phyloP scores from a whole-genome alignment of 768 basidiomycete species.

The Rhodotorula sphaerocarpa region DNA sequence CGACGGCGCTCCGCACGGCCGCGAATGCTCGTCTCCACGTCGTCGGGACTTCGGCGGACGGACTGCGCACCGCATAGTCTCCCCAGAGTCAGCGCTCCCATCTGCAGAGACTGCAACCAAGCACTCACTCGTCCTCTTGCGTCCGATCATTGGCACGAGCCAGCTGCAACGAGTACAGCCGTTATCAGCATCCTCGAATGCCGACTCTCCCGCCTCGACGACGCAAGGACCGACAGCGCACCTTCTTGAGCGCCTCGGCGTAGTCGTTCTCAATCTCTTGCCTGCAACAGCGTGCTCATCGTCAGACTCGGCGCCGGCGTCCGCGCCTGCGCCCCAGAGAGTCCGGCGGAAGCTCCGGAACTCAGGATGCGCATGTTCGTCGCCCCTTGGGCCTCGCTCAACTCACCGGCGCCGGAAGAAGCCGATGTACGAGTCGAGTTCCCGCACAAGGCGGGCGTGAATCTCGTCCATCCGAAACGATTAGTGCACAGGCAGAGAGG shows the following conservation, averaged over 20 bases:
- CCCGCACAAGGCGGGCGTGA: background rate
- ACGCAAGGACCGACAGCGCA: background rate
- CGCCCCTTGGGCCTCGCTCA: no score
- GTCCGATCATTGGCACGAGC: constrained; percentile 6
- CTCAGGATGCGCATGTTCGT: no score
- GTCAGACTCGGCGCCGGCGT: background rate
- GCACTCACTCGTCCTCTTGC: constrained; percentile 12
- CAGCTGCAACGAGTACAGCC: constrained; percentile 18
- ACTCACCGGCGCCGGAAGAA: constrained; percentile 22
- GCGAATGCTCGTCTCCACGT: constrained; percentile 28
- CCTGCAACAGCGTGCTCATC: constrained; percentile 21
- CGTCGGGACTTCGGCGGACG: constrained; percentile 8
- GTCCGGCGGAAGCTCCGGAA: no score
- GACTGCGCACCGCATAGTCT: background rate
- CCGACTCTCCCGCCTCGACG: background rate
- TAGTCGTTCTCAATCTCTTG: constrained; percentile 36
- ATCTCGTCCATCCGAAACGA: constrained; percentile 16
- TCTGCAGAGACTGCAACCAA: accelerated
- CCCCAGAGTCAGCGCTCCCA: background rate
- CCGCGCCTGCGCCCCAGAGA: background rate
- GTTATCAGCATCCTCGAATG: background rate
- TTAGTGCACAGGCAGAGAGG: no score
- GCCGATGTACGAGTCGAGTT: constrained; percentile 17
- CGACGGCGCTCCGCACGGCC: constrained; percentile 12
- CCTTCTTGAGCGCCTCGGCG: constrained; percentile 32